Evolutionary conservation across 1,284 basidiomycete genomes (phyloP).

Genomic region (Laetiporus sulphureus): DNA sequence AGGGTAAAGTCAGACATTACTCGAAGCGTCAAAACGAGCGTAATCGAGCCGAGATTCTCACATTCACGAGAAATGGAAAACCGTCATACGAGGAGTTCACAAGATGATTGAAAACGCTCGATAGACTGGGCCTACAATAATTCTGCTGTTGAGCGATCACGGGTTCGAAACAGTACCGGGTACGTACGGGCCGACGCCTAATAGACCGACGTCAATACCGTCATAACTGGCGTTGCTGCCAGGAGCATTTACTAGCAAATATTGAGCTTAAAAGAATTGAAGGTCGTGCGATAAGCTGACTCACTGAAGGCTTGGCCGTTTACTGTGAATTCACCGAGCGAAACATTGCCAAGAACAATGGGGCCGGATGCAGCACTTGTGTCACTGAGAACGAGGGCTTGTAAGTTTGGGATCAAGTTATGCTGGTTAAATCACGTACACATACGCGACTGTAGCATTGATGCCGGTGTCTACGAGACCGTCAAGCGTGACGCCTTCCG

Average conservation of each 20-base stretch:
- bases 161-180: too few species aligned
- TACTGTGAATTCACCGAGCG: constrained; percentile 16
- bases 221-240: constrained; percentile 11
- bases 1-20: neutral
- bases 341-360: constrained; percentile 11
- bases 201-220: constrained; percentile 9
- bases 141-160: too few species aligned
- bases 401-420: neutral
- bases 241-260: constrained; percentile 10
- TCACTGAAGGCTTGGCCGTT: constrained; percentile 18
- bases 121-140: too few species aligned
- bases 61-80: constrained; percentile 14
- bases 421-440: too few species aligned
- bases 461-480: constrained; percentile 7
- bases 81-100: constrained; percentile 10
- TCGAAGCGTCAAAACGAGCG: neutral
- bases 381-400: constrained; percentile 4
- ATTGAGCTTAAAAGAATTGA: neutral
- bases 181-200: constrained; percentile 17
- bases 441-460: constrained; percentile 7
- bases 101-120: constrained; percentile 4
- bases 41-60: constrained; percentile 1
- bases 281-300: constrained; percentile 5
- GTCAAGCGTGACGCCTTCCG: constrained; percentile 4
- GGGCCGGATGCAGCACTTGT: constrained; percentile 7